Base-by-base conservation (phyloP, 2,329 filamentous ascomycete genomes). In the Monosporascus sp. region DNA sequence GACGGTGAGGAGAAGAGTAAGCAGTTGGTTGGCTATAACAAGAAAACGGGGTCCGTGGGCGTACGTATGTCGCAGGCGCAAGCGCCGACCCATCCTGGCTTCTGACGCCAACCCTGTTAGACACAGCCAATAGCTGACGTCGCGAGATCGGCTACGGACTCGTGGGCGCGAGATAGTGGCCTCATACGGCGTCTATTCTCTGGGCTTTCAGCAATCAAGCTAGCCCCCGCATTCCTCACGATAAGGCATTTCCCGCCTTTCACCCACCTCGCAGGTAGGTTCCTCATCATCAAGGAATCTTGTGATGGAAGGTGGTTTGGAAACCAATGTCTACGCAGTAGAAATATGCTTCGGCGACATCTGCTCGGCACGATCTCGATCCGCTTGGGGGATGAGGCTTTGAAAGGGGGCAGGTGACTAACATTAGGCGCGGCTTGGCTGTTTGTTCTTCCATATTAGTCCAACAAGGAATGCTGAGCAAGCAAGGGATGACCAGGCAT, bases 11-110 rank as follows among this genome's bases (percentile, higher is more conserved):
- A 61, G 56, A 59, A 56, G 14, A 19, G 43, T 45, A 31, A 55
- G 48, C 48, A 55, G 55, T 59, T 70, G 67, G 69, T 70, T 71
- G 68, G 68, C 69, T 70, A 70, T 70, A 69, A 69, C 68, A 65
- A 66, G 67, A 59, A 56, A 63, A 57, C 49, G 59, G 53, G 59
- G 58, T 57, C 57, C 50, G 56, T 55, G 58, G 56, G 59, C 62
- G 58, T 62, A 58, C 62, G 59, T 49, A 44, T 49, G 51, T 55
- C 55, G 61, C 62, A 64, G 67, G 69, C 69, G 68, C 70, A 72
- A 72, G 71, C 71, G 71, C 71, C 67, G 56, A 62, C 53, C 34
- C 45, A 64, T 50, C 64, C 64, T 53, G 59, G 63, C 48, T 53
- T 51, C 41, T 52, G 59, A 62, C 59, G 52, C 56, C 55, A 50